A percentile compares a stretch with the other conserved stretches of the same genome.
Conservation (phyloP, 441 rosid genomes). For the Erodium texanum region DNA sequence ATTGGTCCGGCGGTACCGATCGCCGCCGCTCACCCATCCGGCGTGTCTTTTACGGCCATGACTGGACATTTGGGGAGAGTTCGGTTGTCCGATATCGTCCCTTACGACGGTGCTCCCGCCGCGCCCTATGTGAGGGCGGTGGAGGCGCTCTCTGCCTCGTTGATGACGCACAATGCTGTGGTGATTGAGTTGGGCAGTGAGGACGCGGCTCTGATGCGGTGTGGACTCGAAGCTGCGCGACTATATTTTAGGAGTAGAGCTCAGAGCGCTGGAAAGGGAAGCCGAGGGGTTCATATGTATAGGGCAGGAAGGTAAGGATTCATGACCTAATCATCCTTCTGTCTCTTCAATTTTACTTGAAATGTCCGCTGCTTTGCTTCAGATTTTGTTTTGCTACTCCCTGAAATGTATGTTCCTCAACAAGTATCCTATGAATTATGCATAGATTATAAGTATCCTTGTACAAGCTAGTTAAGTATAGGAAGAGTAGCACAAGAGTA, state of each 20-base stretch:
- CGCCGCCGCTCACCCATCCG: slow-evolving; percentile 21
- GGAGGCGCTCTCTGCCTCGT: slow-evolving; percentile 66
- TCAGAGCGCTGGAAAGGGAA: slow-evolving; percentile 35
- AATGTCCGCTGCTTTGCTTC: not conserved
- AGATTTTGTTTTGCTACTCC: not conserved
- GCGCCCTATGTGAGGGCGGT: slow-evolving; percentile 56
- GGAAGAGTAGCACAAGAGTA: too few relatives aligned
- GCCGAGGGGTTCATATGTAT: slow-evolving; percentile 66
- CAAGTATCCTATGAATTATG: too few relatives aligned
- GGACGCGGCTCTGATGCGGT: slow-evolving; percentile 60
- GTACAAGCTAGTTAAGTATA: too few relatives aligned
- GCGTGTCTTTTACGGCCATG: slow-evolving; percentile 14
- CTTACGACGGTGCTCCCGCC: slow-evolving; percentile 70
- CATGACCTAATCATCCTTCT: not conserved
- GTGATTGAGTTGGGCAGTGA: slow-evolving; percentile 70
- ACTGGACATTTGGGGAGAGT: slow-evolving; percentile 44
- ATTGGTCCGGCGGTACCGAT: slow-evolving; percentile 27
- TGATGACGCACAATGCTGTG: slow-evolving; percentile 73
- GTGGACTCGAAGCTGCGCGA: slow-evolving; percentile 74
- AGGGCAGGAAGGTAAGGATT: slow-evolving; percentile 73
- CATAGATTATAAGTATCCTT: too few relatives aligned
- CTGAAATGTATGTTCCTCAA: too few relatives aligned
- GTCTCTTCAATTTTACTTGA: not conserved
- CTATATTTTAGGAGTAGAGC: slow-evolving; percentile 56
- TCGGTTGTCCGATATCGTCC: slow-evolving; percentile 52